Percentiles rank a stretch among this genome's conserved stretches.
These are phyloP conservation scores for Xylaria intraflava DNA, from an alignment of 495 filamentous ascomycete species.

Conservation along the genomic window DNA sequence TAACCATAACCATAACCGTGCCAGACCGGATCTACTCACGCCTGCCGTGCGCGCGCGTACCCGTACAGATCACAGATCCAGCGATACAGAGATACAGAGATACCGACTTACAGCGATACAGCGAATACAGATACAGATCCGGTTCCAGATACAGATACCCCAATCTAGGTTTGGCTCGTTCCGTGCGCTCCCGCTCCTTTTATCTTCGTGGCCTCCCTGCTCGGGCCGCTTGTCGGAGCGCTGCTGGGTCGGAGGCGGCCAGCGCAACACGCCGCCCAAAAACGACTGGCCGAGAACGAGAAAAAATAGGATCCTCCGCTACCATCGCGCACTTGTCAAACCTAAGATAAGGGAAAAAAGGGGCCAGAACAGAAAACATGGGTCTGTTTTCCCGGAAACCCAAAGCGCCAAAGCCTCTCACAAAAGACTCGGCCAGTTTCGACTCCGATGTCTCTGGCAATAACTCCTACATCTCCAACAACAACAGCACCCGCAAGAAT, in stretches of 20 bases:
- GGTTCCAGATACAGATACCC: no score
- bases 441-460: slow-evolving; percentile 31
- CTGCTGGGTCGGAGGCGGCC: slow-evolving; percentile 6
- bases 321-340: neutral
- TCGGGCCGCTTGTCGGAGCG: slow-evolving; percentile 7
- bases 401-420: slow-evolving; percentile 38
- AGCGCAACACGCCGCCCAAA: slow-evolving; percentile 1
- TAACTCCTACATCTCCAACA: slow-evolving; percentile 20
- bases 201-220: neutral
- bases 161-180: neutral
- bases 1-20: no score
- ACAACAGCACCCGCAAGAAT: slow-evolving; percentile 19
- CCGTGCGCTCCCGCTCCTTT: neutral
- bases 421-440: slow-evolving; percentile 30
- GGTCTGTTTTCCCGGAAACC: slow-evolving; percentile 47
- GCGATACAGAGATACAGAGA: no score
- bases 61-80: no score
- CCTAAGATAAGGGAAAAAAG: neutral
- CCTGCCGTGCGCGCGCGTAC: no score
- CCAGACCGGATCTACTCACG: no score
- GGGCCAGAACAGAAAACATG: slow-evolving; percentile 21
- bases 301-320: neutral
- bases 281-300: neutral
- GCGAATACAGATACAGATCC: no score
- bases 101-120: no score